These are phyloP conservation scores for Solanum gracilifrons DNA, from an alignment of 257 asterid genomes.

Conservation along the genomic window DNA sequence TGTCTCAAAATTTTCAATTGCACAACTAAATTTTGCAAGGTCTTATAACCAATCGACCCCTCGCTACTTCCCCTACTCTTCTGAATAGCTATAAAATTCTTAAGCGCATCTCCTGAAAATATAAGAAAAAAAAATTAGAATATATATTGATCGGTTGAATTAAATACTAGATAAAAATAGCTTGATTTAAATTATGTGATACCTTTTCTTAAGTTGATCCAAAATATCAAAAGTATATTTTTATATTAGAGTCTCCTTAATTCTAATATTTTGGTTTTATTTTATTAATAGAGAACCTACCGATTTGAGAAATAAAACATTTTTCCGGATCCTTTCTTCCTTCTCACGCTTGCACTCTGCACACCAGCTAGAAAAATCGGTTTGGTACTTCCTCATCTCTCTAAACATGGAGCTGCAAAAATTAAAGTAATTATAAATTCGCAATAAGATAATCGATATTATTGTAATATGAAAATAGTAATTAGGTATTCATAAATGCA, in stretches of 20 bases:
- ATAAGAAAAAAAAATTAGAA: not conserved
- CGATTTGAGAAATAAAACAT: not conserved
- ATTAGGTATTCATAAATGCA: not conserved
- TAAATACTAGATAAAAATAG: not conserved
- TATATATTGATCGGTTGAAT: not conserved
- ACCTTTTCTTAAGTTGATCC: not conserved
- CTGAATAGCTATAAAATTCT: not conserved
- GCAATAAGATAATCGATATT: not conserved
- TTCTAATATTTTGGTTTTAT: not conserved
- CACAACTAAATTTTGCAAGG: not conserved
- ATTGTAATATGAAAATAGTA: not conserved
- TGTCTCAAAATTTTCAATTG: not conserved
- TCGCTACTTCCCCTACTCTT: not conserved
- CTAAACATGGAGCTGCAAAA: conserved; percentile 46
- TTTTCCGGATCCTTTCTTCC: conserved; percentile 22
- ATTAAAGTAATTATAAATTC: not conserved
- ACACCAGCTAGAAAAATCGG: conserved; percentile 67
- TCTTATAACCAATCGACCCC: not conserved
- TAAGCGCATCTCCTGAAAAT: not conserved
- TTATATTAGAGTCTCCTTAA: not conserved
- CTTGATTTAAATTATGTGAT: not conserved
- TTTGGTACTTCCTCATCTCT: conserved; percentile 54
- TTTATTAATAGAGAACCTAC: not conserved
- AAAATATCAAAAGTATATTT: not conserved
- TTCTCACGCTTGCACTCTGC: conserved; percentile 52